These are phyloP conservation scores for Cyclotella baltica DNA, from an alignment of 108 stramenopile species.

Conservation along the genomic window DNA sequence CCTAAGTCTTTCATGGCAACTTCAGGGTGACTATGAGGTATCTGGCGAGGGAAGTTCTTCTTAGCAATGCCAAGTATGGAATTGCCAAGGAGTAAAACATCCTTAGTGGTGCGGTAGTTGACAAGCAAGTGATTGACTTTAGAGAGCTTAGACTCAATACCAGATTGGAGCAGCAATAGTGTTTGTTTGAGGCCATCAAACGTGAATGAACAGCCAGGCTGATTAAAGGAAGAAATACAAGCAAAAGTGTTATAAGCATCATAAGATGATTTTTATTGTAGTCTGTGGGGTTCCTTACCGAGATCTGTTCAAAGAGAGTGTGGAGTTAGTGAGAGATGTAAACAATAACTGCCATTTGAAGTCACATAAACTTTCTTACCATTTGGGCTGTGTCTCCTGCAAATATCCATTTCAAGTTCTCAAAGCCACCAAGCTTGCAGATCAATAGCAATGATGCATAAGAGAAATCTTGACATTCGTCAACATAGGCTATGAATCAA, in stretches of 20 bases:
- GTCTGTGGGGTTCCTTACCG: neutral
- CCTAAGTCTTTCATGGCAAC: constrained; percentile 42
- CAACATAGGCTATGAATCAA: constrained; percentile 31
- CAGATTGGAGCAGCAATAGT: constrained; percentile 21
- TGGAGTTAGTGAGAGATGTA: neutral
- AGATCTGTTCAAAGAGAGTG: neutral
- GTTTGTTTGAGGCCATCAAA: constrained; percentile 48
- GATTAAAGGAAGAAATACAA: neutral
- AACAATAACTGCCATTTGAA: neutral
- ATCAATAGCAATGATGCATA: constrained; percentile 44
- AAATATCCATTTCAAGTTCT: constrained; percentile 35
- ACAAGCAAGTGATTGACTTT: constrained; percentile 28
- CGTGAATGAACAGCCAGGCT: constrained; percentile 49
- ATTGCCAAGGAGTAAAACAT: constrained; percentile 37
- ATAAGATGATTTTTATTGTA: no score
- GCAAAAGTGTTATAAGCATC: neutral
- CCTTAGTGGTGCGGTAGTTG: constrained; percentile 49
- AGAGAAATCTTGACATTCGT: constrained; percentile 49
- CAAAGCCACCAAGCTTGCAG: constrained; percentile 30
- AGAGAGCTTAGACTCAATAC: constrained; percentile 26
- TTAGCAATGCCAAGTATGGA: constrained; percentile 16
- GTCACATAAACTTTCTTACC: neutral
- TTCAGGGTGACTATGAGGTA: constrained; percentile 16
- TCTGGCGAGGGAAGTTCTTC: constrained; percentile 20
- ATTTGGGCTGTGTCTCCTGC: constrained; percentile 50